Conservation (phyloP, 164 flowering plant genomes). For the Vitis rupestris region DNA sequence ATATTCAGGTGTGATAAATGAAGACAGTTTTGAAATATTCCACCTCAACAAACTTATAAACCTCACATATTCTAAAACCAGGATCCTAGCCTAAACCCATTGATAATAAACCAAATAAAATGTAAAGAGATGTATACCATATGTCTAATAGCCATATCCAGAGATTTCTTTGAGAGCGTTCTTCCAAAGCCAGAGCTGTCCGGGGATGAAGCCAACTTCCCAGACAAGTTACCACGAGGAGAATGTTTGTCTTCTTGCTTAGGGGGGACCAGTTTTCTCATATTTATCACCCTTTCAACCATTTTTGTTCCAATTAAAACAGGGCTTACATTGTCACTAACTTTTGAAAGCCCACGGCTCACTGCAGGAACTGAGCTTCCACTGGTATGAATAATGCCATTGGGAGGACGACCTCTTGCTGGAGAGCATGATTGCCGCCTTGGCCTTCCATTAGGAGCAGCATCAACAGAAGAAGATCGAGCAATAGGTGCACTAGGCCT, state of each 20-base stretch:
- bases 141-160: conserved; percentile 97
- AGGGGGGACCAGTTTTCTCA: conserved; percentile 87
- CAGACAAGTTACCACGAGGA: conserved; percentile 50
- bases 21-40: too few species aligned
- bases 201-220: conserved; percentile 75
- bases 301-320: conserved; percentile 78
- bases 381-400: conserved; percentile 55
- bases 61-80: neutral
- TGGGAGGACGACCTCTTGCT: conserved; percentile 74
- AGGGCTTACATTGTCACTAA: conserved; percentile 82
- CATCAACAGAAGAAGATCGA: conserved; percentile 83
- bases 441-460: conserved; percentile 61
- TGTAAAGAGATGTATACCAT: conserved; percentile 55
- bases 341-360: conserved; percentile 54
- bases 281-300: conserved; percentile 95
- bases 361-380: conserved; percentile 79
- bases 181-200: conserved; percentile 94
- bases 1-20: too few species aligned
- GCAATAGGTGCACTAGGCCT: conserved; percentile 83
- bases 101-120: neutral
- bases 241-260: conserved; percentile 74
- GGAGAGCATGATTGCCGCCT: conserved; percentile 97
- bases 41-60: too few species aligned
- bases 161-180: conserved; percentile 84
- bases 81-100: neutral